Base-by-base conservation (phyloP, 176 grass and related monocot species). In the Tillandsia fasciculata region DNA sequence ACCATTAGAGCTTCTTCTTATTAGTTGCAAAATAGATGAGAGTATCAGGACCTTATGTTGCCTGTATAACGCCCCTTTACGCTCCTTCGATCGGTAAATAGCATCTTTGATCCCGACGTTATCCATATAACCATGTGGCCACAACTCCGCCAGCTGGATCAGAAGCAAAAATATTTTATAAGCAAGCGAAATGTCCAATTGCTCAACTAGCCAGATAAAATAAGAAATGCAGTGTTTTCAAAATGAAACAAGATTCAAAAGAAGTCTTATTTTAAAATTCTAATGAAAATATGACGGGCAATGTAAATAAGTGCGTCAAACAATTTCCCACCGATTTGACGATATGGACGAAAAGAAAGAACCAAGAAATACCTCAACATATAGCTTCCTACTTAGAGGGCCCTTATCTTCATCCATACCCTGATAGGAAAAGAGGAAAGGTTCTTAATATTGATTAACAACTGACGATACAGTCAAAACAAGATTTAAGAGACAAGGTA, bases 381-480 rank as follows among this genome's bases (percentile, higher is more conserved):
- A 99, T 73, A 99, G 77, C 68, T 99, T 99, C 83, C 95, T 94
- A 67, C 87, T 90, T 79, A 90, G 95, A 73, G 95, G 95, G 50
- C 95, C 90, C 83, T 94, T 99, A 67, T 99, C 95, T 86, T 99
- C 95, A 78, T 99, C 95, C 95, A 99, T 94, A 66, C 85, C 87
- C 95, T 99, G 76, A 76, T 59, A 59, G 48, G 8, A 48, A 77
- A 14, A 17, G 48, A 52, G 81, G 3, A 58, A 42, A 42, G 33
- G 33, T 42, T 42, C 33, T 52, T 57, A 63, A 47, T 15, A 75
- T 52, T 66, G 75, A 49, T 70, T 13, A 75, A 42, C 4, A 42
- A 42, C 33, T 7, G 33, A 42, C 33, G 6, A 6, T 42, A 42
- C 4, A 0, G 33, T 42, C 7, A 42, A 42, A 42, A 42, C 33